These are phyloP conservation scores for Skeletonema grethae DNA, from an alignment of 108 stramenopile genomes.

Conservation along the genomic window DNA sequence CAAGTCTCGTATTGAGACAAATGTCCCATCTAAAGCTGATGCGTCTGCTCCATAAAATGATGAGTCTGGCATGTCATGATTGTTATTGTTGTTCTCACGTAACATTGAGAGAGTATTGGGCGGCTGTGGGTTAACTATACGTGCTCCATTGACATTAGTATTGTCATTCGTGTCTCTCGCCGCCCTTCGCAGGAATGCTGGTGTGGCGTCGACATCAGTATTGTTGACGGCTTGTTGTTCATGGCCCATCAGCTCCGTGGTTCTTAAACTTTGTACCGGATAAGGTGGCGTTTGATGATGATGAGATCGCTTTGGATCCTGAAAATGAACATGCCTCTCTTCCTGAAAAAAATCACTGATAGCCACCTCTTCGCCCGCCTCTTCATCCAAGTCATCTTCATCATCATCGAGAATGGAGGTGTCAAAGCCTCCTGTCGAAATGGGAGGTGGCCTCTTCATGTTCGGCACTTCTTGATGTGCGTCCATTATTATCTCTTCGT, in stretches of 20 bases:
- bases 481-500: neutral
- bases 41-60: slow-evolving; percentile 50
- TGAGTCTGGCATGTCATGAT: slow-evolving; percentile 8
- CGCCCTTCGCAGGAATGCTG: slow-evolving; percentile 41
- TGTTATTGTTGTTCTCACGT: slow-evolving; percentile 13
- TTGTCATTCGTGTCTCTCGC: slow-evolving; percentile 21
- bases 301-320: slow-evolving; percentile 19
- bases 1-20: slow-evolving; percentile 49
- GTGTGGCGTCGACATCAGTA: slow-evolving; percentile 29
- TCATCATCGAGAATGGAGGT: neutral
- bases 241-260: neutral
- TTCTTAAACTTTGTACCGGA: slow-evolving; percentile 10
- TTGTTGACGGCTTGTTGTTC: slow-evolving; percentile 1
- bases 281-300: slow-evolving; percentile 6
- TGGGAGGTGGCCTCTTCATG: slow-evolving; percentile 6
- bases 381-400: neutral
- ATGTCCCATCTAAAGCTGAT: slow-evolving; percentile 42
- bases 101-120: slow-evolving; percentile 34
- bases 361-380: neutral
- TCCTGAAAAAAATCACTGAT: neutral
- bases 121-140: slow-evolving; percentile 9
- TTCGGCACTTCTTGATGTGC: neutral
- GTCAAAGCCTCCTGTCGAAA: slow-evolving; percentile 1
- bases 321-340: slow-evolving; percentile 18
- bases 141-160: neutral